phyloP scores from a whole-genome alignment of 2,329 filamentous ascomycete species.

The Colletotrichum sublineola region DNA sequence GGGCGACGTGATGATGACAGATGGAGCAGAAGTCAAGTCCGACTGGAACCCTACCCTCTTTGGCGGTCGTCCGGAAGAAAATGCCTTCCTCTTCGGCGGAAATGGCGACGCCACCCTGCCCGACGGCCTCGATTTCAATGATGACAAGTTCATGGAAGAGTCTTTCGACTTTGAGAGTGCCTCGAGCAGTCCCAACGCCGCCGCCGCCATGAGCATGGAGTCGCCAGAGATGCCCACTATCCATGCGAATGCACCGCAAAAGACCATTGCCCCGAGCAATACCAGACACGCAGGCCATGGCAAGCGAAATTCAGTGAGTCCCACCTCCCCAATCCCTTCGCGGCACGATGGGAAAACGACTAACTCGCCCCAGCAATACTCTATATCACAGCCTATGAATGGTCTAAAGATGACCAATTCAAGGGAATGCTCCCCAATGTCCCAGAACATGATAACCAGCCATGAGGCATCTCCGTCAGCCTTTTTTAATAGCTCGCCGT shows the following conservation, averaged over 20 bases:
- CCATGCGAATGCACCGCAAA: constrained; percentile 51
- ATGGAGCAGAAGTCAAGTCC: constrained; percentile 56
- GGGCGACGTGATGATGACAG: constrained; percentile 59
- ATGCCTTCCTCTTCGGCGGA: constrained; percentile 52
- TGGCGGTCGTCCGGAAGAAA: constrained; percentile 53
- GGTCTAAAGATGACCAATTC: constrained; percentile 62
- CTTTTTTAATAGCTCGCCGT: constrained; percentile 61
- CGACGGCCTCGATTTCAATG: constrained; percentile 50
- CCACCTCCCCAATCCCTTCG: neutral
- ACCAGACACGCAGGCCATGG: constrained; percentile 49
- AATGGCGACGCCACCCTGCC: constrained; percentile 46
- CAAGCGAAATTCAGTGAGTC: constrained; percentile 48
- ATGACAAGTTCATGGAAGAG: constrained; percentile 61
- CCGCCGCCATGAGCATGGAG: constrained; percentile 51
- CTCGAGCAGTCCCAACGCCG: constrained; percentile 67
- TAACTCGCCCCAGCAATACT: constrained; percentile 61
- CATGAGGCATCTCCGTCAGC: constrained; percentile 65
- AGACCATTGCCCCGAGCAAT: constrained; percentile 46
- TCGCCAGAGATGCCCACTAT: constrained; percentile 59
- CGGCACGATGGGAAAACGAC: constrained; percentile 35
- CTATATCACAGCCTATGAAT: constrained; percentile 64
- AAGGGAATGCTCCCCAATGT: constrained; percentile 68
- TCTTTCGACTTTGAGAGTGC: constrained; percentile 71
- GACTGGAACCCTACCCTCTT: constrained; percentile 57
- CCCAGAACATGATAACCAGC: constrained; percentile 62